Percentiles rank a stretch among this genome's conserved stretches.
Conservation (phyloP, 768 basidiomycete genomes). For the Ephemerocybe angulata region DNA sequence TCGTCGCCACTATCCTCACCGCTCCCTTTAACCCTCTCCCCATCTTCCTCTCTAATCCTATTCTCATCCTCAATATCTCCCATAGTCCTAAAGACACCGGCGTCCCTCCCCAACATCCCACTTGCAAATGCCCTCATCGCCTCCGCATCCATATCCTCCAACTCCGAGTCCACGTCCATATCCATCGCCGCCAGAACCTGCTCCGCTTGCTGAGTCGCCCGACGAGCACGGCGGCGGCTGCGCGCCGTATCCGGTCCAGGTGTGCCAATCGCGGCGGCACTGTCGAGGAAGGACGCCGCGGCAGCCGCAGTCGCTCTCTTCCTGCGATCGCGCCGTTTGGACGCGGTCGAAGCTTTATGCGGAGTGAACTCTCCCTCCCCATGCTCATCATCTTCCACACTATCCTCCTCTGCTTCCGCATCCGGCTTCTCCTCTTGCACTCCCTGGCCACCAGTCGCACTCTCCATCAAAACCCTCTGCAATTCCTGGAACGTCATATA, state of each 20-base stretch:
- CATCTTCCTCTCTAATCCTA: conserved; percentile 48
- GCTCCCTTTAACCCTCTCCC: conserved; percentile 29
- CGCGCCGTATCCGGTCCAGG: too few species aligned
- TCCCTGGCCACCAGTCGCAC: conserved; percentile 10
- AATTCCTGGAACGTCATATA: conserved; percentile 20
- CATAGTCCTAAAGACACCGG: conserved; percentile 51
- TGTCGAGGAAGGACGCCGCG: background rate
- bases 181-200: conserved; percentile 50
- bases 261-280: too few species aligned
- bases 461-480: conserved; percentile 9
- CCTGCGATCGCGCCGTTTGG: background rate
- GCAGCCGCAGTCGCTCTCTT: background rate
- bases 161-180: conserved; percentile 66
- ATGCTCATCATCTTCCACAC: background rate
- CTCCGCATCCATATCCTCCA: conserved; percentile 37
- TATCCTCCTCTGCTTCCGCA: conserved; percentile 13
- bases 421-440: conserved; percentile 15
- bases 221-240: too few species aligned
- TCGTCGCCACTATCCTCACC: conserved; percentile 25
- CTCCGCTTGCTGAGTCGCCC: conserved; percentile 12
- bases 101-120: conserved; percentile 43
- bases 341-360: background rate
- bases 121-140: conserved; percentile 54
- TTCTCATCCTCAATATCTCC: conserved; percentile 62
- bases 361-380: background rate